Conservation (phyloP, 2,329 filamentous ascomycete species). For the Cladosporium austrohemisphaericum region DNA sequence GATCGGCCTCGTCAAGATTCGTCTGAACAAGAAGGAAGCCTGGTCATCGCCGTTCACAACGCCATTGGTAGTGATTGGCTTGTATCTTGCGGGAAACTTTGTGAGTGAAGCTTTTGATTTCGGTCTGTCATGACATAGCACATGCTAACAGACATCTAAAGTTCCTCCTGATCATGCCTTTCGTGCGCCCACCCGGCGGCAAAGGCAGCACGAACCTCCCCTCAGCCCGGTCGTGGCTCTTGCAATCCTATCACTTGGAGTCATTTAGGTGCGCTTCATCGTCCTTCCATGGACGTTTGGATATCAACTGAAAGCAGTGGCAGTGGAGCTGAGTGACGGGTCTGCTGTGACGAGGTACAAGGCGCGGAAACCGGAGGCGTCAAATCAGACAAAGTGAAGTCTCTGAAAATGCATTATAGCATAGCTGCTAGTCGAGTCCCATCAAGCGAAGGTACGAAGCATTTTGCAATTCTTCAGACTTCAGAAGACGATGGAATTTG, state of each 20-base stretch:
- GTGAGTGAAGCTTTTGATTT: too few species aligned
- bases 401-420: too few species aligned
- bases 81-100: slow-evolving; percentile 52
- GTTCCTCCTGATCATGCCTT: slow-evolving; percentile 43
- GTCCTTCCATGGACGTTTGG: neutral
- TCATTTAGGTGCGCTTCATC: neutral
- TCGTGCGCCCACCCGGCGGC: slow-evolving; percentile 39
- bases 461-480: too few species aligned
- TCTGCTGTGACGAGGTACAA: neutral
- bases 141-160: slow-evolving; percentile 30
- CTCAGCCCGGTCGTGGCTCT: slow-evolving; percentile 44
- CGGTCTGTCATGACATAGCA: too few species aligned
- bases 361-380: too few species aligned
- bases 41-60: slow-evolving; percentile 59
- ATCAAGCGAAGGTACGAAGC: too few species aligned
- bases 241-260: slow-evolving; percentile 24
- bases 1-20: neutral
- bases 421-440: too few species aligned
- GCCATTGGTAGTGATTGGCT: slow-evolving; percentile 53
- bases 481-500: too few species aligned
- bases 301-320: slow-evolving; percentile 31
- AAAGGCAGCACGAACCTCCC: slow-evolving; percentile 42
- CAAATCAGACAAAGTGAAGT: too few species aligned
- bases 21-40: slow-evolving; percentile 56
- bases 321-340: neutral